Percentiles rank a stretch among this genome's conserved stretches.
Conservation (phyloP, 2,329 filamentous ascomycete genomes). For the Talaromyces sp. region DNA sequence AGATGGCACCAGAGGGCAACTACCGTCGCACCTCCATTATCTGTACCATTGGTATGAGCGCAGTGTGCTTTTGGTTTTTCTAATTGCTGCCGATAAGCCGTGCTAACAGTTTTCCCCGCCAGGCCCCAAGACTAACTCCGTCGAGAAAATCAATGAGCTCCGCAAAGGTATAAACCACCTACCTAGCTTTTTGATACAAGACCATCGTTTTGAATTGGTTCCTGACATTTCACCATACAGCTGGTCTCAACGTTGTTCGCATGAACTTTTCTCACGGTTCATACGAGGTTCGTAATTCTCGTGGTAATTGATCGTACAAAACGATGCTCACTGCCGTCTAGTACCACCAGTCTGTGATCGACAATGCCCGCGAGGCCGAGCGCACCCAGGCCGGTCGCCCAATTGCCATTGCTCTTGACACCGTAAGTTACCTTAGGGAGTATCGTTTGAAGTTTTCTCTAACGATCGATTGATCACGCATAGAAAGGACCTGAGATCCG, state of each 20-base stretch:
- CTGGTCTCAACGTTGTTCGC: slow-evolving; percentile 95
- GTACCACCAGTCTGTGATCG: slow-evolving; percentile 98
- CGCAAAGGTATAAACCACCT: slow-evolving; percentile 54
- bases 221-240: slow-evolving; percentile 34
- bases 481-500: slow-evolving; percentile 83
- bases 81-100: slow-evolving; percentile 2
- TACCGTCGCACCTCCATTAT: slow-evolving; percentile 98
- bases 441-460: slow-evolving; percentile 4
- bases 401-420: slow-evolving; percentile 88
- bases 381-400: slow-evolving; percentile 73
- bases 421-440: slow-evolving; percentile 52
- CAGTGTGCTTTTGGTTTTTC: slow-evolving; percentile 7
- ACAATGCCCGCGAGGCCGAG: slow-evolving; percentile 88
- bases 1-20: slow-evolving; percentile 80
- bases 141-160: slow-evolving; percentile 93
- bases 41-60: slow-evolving; percentile 76
- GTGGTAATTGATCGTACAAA: background rate
- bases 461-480: slow-evolving; percentile 11
- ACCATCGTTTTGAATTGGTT: background rate
- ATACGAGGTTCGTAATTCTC: slow-evolving; percentile 59
- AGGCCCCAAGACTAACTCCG: slow-evolving; percentile 97
- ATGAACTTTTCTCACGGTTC: slow-evolving; percentile 99
- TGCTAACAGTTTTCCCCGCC: slow-evolving; percentile 28
- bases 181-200: background rate
- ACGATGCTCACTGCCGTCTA: slow-evolving; percentile 34